Percentiles rank a stretch among this genome's conserved stretches.
Evolutionary conservation across 1,139 yeast species (phyloP).

Genomic region (Petasospora fabianii): DNA sequence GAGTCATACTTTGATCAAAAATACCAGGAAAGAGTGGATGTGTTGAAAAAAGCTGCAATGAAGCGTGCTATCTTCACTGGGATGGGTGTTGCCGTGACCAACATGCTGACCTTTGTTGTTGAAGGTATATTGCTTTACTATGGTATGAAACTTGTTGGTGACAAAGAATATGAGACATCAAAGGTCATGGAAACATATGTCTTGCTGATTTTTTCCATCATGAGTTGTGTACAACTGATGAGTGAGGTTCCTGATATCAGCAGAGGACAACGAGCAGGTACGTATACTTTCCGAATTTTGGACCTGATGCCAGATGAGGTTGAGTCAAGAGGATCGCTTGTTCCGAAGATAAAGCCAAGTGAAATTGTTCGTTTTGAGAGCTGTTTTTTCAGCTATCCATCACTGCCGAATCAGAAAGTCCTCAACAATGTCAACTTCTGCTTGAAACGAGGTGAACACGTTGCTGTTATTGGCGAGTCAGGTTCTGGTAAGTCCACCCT

Average conservation of each 20-base stretch:
- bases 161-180: conserved; percentile 48
- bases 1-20: conserved; percentile 42
- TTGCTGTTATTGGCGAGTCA: conserved; percentile 70
- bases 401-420: conserved; percentile 27
- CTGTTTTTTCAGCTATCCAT: conserved; percentile 49
- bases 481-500: conserved; percentile 83
- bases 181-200: conserved; percentile 68
- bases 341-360: conserved; percentile 18
- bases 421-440: conserved; percentile 40
- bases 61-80: conserved; percentile 51
- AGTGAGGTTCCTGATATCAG: conserved; percentile 71
- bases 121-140: conserved; percentile 72
- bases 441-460: conserved; percentile 43
- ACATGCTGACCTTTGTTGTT: conserved; percentile 52
- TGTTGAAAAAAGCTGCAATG: conserved; percentile 35
- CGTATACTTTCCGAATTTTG: conserved; percentile 46
- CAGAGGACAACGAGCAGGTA: conserved; percentile 72
- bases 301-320: conserved; percentile 33
- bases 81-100: conserved; percentile 57
- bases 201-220: conserved; percentile 67
- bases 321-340: conserved; percentile 25
- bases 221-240: conserved; percentile 57
- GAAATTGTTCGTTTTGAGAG: conserved; percentile 38
- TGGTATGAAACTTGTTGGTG: conserved; percentile 67
- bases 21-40: conserved; percentile 33